Evolutionary conservation across 2,329 filamentous ascomycete genomes (phyloP), one percentile per base, ranked within the genome.

Genomic region (Bipolaris zeicola): DNA sequence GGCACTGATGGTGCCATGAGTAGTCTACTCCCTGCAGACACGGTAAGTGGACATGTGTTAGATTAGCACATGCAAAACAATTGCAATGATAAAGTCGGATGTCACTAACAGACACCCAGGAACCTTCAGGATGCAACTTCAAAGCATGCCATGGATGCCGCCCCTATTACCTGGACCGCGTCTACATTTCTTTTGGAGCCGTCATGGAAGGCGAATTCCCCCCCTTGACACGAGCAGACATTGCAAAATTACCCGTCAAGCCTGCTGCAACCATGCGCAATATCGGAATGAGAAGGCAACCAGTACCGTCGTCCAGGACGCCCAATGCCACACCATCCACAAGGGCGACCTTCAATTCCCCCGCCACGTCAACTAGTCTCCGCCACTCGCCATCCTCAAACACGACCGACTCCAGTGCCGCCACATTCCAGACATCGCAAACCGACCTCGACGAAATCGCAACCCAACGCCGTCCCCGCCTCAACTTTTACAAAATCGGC

Each of bases 71-170:
- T 20, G 13, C 36, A 31, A n/a, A 2, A 16, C 11, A 18, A 22
- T 26, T 2, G 20, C 5, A 47, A 4, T 42, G 8, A 11, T 26
- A 26, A 14, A 42, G 6, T 11, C 22, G 13, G 24, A 8, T 8
- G 22, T 42, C 3, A 3, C 52, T 66, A 26, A 68, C 50, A 2
- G 6, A 16, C 13, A 2, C 34, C n/a, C 14, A 63, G 52, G 45
- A 18, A 13, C 42, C 52, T 11, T 46, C 43, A 22, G 34, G 42
- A 20, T 85, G 82, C 66, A 68, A 61, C n/a, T 78, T 78, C 62
- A 75, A 76, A 47, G 77, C 78, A 48, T 85, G 82, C 58, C 79
- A 80, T 31, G 69, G 65, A n/a, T 85, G 82, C 61, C 78, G 82
- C 28, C 80, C 80, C 2, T 80, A 79, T 60, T 80, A 78, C 59